Percentiles rank a stretch among this genome's conserved stretches.
phyloP scores from a whole-genome alignment of 768 basidiomycete species.

The Termitomyces sp. region DNA sequence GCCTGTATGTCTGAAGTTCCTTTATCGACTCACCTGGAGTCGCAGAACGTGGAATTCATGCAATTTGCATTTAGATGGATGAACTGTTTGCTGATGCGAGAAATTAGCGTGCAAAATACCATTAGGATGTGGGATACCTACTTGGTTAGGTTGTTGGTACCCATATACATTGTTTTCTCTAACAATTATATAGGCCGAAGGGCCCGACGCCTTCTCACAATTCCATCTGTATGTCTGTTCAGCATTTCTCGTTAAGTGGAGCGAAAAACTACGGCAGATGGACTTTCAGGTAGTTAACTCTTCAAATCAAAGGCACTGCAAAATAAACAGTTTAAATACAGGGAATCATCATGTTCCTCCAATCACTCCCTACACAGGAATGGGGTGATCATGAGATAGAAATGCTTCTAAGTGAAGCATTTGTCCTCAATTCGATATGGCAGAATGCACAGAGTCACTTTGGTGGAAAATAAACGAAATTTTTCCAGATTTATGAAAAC shows the following conservation, averaged over 20 bases:
- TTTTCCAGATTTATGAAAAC: conserved; percentile 4
- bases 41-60: conserved; percentile 97
- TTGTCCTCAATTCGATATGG: conserved; percentile 90
- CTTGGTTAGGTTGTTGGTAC: conserved; percentile 50
- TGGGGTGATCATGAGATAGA: conserved; percentile 98
- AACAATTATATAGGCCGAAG: conserved; percentile 70
- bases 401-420: conserved; percentile 92
- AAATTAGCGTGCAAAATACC: conserved; percentile 94
- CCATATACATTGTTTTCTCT: neutral
- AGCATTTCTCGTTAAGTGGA: conserved; percentile 95
- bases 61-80: conserved; percentile 99
- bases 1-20: conserved; percentile 48
- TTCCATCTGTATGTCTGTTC: conserved; percentile 99
- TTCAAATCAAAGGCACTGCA: neutral
- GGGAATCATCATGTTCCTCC: conserved; percentile 99
- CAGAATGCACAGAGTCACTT: conserved; percentile 91
- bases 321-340: conserved; percentile 23
- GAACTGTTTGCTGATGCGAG: conserved; percentile 98
- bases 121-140: conserved; percentile 99
- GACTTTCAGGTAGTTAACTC: conserved; percentile 82
- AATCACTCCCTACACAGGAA: conserved; percentile 84
- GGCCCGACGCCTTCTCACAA: conserved; percentile 95
- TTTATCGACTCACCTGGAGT: conserved; percentile 78
- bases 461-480: conserved; percentile 38
- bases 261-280: conserved; percentile 89